phyloP scores from a whole-genome alignment of 2,329 filamentous ascomycete genomes.

The Colletotrichum tofieldiae region DNA sequence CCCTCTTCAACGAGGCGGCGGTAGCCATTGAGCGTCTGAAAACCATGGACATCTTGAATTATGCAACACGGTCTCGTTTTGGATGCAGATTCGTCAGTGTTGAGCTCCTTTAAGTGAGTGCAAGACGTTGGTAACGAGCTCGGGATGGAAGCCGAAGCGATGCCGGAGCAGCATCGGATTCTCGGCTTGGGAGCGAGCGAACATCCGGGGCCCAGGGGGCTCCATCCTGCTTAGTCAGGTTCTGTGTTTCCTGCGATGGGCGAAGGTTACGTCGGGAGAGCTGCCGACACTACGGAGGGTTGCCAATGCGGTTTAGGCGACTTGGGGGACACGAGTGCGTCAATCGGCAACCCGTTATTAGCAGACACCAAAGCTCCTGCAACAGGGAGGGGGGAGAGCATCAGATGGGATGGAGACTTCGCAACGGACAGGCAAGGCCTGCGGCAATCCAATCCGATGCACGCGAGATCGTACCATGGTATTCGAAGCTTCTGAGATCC shows the following conservation, averaged over 20 bases:
- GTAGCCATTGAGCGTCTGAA: constrained; percentile 57
- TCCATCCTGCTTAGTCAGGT: constrained; percentile 5
- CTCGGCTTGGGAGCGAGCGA: constrained; percentile 23
- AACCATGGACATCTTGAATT: constrained; percentile 50
- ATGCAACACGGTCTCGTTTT: neutral
- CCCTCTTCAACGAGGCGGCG: constrained; percentile 66
- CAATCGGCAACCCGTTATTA: constrained; percentile 5
- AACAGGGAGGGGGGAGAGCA: neutral
- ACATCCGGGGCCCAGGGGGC: constrained; percentile 8
- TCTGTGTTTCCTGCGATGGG: neutral
- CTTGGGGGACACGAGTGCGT: neutral
- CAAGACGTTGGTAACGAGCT: constrained; percentile 6
- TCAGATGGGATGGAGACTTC: neutral
- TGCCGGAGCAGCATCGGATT: constrained; percentile 36
- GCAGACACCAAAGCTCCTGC: neutral
- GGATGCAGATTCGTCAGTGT: neutral
- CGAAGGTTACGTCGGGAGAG: neutral
- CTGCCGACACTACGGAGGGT: constrained; percentile 16
- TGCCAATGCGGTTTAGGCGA: constrained; percentile 15
- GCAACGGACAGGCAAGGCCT: neutral
- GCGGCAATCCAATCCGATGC: neutral
- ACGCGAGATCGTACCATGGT: neutral
- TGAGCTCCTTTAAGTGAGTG: neutral
- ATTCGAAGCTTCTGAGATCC: neutral
- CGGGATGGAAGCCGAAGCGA: constrained; percentile 24